Evolutionary conservation across 768 basidiomycete genomes (phyloP).

Genomic region (Cyathus striatus): DNA sequence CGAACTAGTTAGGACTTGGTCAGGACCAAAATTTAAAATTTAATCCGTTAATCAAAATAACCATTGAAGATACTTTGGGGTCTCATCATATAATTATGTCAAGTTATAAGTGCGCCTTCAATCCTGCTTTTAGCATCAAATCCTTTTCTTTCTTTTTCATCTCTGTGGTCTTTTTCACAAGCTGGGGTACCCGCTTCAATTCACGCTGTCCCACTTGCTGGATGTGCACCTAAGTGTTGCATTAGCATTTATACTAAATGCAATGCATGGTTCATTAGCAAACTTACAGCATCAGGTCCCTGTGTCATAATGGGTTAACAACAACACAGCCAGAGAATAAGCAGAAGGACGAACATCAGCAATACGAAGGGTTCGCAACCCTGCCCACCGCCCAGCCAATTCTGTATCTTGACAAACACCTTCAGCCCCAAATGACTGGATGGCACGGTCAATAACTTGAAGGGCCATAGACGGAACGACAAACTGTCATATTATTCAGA

Average conservation of each 20-base stretch:
- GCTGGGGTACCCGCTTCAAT: slow-evolving; percentile 65
- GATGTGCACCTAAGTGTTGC: slow-evolving; percentile 71
- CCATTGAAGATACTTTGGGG: too few species aligned
- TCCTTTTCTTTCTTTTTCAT: slow-evolving; percentile 56
- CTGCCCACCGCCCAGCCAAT: slow-evolving; percentile 74
- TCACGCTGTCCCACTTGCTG: slow-evolving; percentile 93
- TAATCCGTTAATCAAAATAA: too few species aligned
- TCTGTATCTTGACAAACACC: slow-evolving; percentile 88
- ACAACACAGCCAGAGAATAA: slow-evolving; percentile 2
- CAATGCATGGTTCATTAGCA: neutral
- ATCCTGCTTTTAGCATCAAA: slow-evolving; percentile 52
- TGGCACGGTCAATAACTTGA: slow-evolving; percentile 87
- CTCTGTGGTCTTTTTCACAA: slow-evolving; percentile 51
- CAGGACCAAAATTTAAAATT: too few species aligned
- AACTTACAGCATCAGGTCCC: slow-evolving; percentile 75
- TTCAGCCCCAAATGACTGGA: slow-evolving; percentile 96
- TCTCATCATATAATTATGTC: slow-evolving; percentile 4
- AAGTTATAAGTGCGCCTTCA: slow-evolving; percentile 52
- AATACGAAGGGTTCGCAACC: slow-evolving; percentile 80
- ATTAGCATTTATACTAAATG: slow-evolving; percentile 11
- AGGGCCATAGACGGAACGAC: slow-evolving; percentile 91
- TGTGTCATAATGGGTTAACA: slow-evolving; percentile 17
- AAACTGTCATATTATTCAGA: slow-evolving; percentile 50
- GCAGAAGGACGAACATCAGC: slow-evolving; percentile 59
- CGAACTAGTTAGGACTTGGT: too few species aligned